A percentile compares a stretch with the other conserved stretches of the same genome.
phyloP scores from a whole-genome alignment of 2,329 filamentous ascomycete genomes.

The Penicillium digitatum region DNA sequence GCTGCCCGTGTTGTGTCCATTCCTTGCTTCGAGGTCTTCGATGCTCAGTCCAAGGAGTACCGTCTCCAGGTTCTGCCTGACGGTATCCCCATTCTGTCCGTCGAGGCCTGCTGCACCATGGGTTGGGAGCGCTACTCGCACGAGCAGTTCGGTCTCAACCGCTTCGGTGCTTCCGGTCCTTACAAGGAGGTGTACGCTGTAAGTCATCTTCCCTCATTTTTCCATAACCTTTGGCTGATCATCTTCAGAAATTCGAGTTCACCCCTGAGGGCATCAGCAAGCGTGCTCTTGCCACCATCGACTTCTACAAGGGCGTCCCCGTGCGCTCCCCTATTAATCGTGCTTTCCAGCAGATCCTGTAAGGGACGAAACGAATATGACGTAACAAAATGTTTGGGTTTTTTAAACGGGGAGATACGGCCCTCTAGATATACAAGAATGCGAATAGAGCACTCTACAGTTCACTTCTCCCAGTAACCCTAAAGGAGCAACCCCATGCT shows the following conservation, averaged over 20 bases:
- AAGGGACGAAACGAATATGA: conserved; percentile 36
- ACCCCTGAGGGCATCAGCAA: conserved; percentile 95
- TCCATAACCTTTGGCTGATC: conserved; percentile 8
- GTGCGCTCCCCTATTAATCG: conserved; percentile 94
- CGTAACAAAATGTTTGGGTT: conserved; percentile 24
- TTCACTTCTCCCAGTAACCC: background rate
- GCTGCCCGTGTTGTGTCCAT: conserved; percentile 90
- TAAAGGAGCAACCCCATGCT: background rate
- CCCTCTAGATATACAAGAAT: conserved; percentile 24
- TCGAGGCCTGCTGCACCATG: conserved; percentile 95
- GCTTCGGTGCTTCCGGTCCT: conserved; percentile 93
- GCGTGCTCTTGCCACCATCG: conserved; percentile 83
- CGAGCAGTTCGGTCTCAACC: conserved; percentile 99
- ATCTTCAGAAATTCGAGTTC: conserved; percentile 89
- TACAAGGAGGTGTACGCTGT: conserved; percentile 98
- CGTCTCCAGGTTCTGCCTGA: conserved; percentile 87
- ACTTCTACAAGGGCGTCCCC: conserved; percentile 97
- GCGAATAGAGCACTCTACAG: conserved; percentile 21
- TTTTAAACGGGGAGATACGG: conserved; percentile 28
- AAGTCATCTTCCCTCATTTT: conserved; percentile 35
- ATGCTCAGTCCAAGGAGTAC: conserved; percentile 91
- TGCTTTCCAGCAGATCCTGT: conserved; percentile 96
- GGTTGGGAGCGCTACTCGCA: conserved; percentile 99
- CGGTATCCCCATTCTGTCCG: conserved; percentile 84
- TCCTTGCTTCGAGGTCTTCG: conserved; percentile 96